A percentile compares a stretch with the other conserved stretches of the same genome.
phyloP scores from a whole-genome alignment of 1,139 yeast species.

The Sugiyamaella sp. region DNA sequence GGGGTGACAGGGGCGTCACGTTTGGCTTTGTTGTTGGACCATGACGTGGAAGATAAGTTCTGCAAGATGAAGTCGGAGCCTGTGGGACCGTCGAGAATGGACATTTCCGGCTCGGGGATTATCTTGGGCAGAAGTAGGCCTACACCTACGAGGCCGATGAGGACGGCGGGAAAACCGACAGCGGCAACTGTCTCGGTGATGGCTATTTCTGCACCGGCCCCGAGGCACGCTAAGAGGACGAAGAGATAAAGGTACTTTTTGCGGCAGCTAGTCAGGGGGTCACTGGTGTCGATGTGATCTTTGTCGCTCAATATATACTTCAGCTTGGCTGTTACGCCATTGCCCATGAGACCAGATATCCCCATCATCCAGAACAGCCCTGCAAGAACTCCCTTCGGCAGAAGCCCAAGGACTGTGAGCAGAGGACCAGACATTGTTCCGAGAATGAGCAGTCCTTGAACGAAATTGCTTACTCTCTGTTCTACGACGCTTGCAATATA shows the following conservation, averaged over 20 bases:
- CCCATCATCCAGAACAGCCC: conserved; percentile 96
- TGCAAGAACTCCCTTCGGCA: conserved; percentile 94
- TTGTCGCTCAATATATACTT: conserved; percentile 67
- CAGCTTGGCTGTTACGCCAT: conserved; percentile 64
- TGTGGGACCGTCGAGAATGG: conserved; percentile 69
- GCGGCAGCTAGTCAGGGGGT: conserved; percentile 41
- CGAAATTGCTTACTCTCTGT: conserved; percentile 80
- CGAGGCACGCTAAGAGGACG: conserved; percentile 60
- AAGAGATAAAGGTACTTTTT: conserved; percentile 55
- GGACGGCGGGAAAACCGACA: conserved; percentile 89
- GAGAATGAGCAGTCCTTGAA: conserved; percentile 80
- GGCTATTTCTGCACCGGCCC: conserved; percentile 79
- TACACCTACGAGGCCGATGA: conserved; percentile 67
- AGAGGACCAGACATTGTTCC: conserved; percentile 92
- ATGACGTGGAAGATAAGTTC: conserved; percentile 33
- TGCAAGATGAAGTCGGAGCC: conserved; percentile 61
- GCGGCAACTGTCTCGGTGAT: conserved; percentile 89
- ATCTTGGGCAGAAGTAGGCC: conserved; percentile 61
- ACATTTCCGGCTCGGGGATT: conserved; percentile 64
- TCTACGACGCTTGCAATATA: conserved; percentile 65
- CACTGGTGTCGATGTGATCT: conserved; percentile 39
- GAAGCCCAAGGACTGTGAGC: conserved; percentile 71
- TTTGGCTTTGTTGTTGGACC: background rate
- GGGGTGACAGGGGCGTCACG: background rate
- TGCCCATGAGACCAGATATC: conserved; percentile 69